phyloP scores from a whole-genome alignment of 1,284 basidiomycete species.

The Malassezia sympodialis region DNA sequence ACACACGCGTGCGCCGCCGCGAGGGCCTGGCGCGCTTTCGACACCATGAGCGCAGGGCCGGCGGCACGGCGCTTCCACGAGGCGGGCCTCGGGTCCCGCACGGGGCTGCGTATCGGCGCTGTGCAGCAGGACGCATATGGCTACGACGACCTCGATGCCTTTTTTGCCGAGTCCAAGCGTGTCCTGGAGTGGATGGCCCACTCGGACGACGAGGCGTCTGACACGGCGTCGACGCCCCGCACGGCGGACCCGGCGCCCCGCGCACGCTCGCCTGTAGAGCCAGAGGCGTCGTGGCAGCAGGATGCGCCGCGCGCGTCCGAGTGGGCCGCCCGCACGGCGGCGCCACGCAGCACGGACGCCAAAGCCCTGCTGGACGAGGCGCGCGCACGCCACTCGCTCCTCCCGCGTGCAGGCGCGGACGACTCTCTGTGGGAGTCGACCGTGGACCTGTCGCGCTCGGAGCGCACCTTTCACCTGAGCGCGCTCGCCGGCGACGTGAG shows the following conservation, averaged over 20 bases:
- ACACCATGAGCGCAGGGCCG: slow-evolving; percentile 8
- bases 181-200: slow-evolving; percentile 44
- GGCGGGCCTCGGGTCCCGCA: slow-evolving; percentile 39
- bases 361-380: background rate
- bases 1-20: background rate
- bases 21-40: background rate
- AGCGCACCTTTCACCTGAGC: slow-evolving; percentile 28
- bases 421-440: slow-evolving; percentile 17
- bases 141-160: slow-evolving; percentile 37
- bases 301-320: slow-evolving; percentile 21
- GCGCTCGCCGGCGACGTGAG: slow-evolving; percentile 29
- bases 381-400: slow-evolving; percentile 1
- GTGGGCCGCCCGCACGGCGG: slow-evolving; percentile 15
- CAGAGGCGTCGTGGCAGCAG: background rate
- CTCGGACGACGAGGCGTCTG: slow-evolving; percentile 50
- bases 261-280: background rate
- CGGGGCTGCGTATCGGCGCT: slow-evolving; percentile 35
- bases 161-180: slow-evolving; percentile 39
- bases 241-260: background rate
- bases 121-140: slow-evolving; percentile 60
- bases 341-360: background rate
- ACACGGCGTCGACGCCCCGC: background rate
- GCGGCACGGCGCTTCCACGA: slow-evolving; percentile 36
- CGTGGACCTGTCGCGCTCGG: slow-evolving; percentile 23
- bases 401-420: slow-evolving; percentile 11